Evolutionary conservation across 2,329 filamentous ascomycete species (phyloP).

Genomic region (Cladosporium sp.): DNA sequence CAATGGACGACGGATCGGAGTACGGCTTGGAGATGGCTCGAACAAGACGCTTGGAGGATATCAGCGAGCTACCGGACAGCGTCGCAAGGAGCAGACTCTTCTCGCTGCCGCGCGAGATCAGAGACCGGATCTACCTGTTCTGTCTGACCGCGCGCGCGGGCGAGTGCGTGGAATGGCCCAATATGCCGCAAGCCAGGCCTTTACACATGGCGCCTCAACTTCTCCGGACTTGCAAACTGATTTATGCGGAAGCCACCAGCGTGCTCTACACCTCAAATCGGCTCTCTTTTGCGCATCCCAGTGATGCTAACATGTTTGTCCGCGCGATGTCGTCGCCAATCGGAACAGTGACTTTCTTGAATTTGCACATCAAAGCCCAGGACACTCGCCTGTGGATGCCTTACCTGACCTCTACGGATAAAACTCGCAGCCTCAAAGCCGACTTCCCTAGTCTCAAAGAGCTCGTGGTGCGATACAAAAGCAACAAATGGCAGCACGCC

Average conservation of each 20-base stretch:
- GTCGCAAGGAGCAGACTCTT: constrained; percentile 36
- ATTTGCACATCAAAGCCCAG: constrained; percentile 34
- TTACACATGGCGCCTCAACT: constrained; percentile 32
- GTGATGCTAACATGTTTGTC: constrained; percentile 41
- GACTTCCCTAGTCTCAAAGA: constrained; percentile 36
- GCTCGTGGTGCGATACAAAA: constrained; percentile 35
- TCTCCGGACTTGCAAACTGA: constrained; percentile 33
- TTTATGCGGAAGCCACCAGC: constrained; percentile 36
- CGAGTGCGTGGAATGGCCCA: constrained; percentile 37
- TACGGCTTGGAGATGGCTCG: constrained; percentile 29
- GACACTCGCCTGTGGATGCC: constrained; percentile 41
- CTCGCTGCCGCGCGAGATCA: constrained; percentile 38
- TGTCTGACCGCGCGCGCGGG: constrained; percentile 32
- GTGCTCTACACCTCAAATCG: constrained; percentile 39
- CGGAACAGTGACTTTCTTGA: constrained; percentile 29
- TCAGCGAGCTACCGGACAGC: constrained; percentile 28
- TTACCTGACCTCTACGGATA: constrained; percentile 36
- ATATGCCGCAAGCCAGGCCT: constrained; percentile 19
- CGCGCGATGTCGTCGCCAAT: constrained; percentile 32
- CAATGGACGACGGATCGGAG: constrained; percentile 29
- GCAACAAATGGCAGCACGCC: constrained; percentile 35
- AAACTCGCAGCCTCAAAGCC: constrained; percentile 32
- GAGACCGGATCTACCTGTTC: constrained; percentile 37
- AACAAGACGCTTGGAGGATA: constrained; percentile 13
- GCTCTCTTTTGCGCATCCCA: constrained; percentile 39